Evolutionary conservation across 1,284 basidiomycete species (phyloP), one percentile per base, ranked within the genome.

Genomic region (Microbotryomycetes sp.): DNA sequence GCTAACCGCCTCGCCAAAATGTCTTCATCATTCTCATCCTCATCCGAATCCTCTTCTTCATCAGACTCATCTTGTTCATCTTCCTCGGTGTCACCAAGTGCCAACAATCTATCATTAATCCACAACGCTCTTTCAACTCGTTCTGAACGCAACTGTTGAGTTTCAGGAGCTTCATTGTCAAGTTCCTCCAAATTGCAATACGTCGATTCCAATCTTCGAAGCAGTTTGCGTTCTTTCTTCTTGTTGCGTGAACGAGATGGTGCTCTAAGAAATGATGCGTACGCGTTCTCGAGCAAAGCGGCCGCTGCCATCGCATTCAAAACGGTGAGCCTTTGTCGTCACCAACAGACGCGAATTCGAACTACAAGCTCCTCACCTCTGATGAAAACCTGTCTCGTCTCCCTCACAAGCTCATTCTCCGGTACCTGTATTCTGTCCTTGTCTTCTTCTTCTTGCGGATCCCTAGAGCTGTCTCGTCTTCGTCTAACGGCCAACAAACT

Each of bases 371-470:
- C 36, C 66, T 36, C 51, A 64, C 67, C 62, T 51, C 68, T 65
- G 23, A 69, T 69, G 3, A 69, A 50, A 2, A 69, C 68, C 54
- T 67, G 65, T 30, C 68, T 53, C 48, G 68, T 69, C 25, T 69
- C 65, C 15, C 59, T 29, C 3, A 69, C 68, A 23, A 67, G 52
- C n/a, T 67, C 66, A 36, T 67, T 69, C 63, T 69, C 68, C 9
- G 68, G 68, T 14, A 69, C 61, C 32, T 54, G 31, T 5, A 12
- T 45, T 28, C 61, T 51, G 19, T 58, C 65, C 7, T 76, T 76
- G 49, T 78, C 79, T 26, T 77, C 77, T 22, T 74, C 74, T 15
- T 76, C 78, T n/a, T 45, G 4, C 29, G 55, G 23, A 26, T 47
- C 48, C 28, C 63, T 6, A 36, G 52, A 54, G 14, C 28, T 46